These are phyloP conservation scores for Cladosporium sp. DNA, from an alignment of 2,329 filamentous ascomycete genomes.

Conservation along the genomic window DNA sequence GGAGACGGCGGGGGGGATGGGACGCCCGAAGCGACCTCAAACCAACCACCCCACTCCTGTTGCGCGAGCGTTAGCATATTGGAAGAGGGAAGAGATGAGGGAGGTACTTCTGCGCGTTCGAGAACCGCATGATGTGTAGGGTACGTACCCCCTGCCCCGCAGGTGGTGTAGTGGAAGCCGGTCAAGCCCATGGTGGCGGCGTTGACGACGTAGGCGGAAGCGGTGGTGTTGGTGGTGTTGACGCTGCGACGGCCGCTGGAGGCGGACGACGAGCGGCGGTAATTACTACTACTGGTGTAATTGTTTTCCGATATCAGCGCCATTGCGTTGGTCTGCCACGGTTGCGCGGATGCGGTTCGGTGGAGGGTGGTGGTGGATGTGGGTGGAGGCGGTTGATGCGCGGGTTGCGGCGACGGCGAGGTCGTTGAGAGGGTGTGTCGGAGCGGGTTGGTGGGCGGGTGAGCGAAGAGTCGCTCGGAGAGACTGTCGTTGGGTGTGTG, in stretches of 20 bases:
- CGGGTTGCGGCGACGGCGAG: neutral
- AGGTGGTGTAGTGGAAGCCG: slow-evolving; percentile 94
- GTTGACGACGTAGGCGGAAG: slow-evolving; percentile 85
- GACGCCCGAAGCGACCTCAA: slow-evolving; percentile 84
- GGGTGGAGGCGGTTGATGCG: neutral
- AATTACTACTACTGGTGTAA: slow-evolving; percentile 71
- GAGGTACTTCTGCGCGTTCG: neutral
- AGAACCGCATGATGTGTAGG: neutral
- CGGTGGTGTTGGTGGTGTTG: slow-evolving; percentile 63
- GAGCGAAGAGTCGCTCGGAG: neutral
- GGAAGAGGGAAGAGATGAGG: neutral
- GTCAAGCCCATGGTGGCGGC: slow-evolving; percentile 60
- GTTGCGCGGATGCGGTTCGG: slow-evolving; percentile 26
- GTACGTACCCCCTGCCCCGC: slow-evolving; percentile 57
- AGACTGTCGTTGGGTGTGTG: neutral
- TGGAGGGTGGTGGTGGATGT: neutral
- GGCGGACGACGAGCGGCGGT: slow-evolving; percentile 35
- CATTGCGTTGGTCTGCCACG: slow-evolving; percentile 52
- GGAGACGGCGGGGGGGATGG: slow-evolving; percentile 82
- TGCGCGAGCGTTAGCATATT: neutral
- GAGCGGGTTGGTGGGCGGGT: neutral
- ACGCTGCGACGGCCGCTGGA: slow-evolving; percentile 50
- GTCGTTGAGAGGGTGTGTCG: neutral
- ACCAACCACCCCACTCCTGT: slow-evolving; percentile 84
- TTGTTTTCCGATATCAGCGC: slow-evolving; percentile 62